Conservation (phyloP, 2,329 filamentous ascomycete species). For the Orbilia quercus region DNA sequence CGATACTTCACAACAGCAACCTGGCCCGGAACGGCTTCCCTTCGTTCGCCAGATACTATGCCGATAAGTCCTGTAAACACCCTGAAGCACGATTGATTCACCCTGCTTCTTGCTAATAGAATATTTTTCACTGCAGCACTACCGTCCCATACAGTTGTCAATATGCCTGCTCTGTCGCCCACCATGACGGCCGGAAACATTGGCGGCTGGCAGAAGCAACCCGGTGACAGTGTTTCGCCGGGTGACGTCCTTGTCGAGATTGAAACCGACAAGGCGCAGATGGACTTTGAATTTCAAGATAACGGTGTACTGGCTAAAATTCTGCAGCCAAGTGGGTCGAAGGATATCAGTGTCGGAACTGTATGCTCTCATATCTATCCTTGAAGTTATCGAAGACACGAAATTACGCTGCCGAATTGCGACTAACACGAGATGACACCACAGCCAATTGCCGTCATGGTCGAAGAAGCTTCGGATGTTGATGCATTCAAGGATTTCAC, state of each 20-base stretch:
- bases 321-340: slow-evolving; percentile 89
- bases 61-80: slow-evolving; percentile 51
- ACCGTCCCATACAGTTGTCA: slow-evolving; percentile 93
- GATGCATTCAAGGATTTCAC: slow-evolving; percentile 89
- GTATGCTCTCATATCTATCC: slow-evolving; percentile 71
- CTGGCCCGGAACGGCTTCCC: slow-evolving; percentile 32
- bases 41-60: slow-evolving; percentile 52
- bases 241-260: slow-evolving; percentile 98
- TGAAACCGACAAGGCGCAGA: slow-evolving; percentile 99
- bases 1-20: slow-evolving; percentile 15
- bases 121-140: slow-evolving; percentile 72
- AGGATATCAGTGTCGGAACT: slow-evolving; percentile 92
- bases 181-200: slow-evolving; percentile 98
- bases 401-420: background rate
- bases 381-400: background rate
- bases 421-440: background rate
- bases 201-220: slow-evolving; percentile 97
- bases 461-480: slow-evolving; percentile 90
- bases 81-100: background rate
- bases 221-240: slow-evolving; percentile 84
- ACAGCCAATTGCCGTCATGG: slow-evolving; percentile 93
- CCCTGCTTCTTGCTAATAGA: background rate
- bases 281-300: slow-evolving; percentile 99
- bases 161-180: slow-evolving; percentile 96
- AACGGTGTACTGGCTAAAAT: slow-evolving; percentile 96